Evolutionary conservation across 306 rosid species (phyloP).

Genomic region (Lagenaria siceraria): DNA sequence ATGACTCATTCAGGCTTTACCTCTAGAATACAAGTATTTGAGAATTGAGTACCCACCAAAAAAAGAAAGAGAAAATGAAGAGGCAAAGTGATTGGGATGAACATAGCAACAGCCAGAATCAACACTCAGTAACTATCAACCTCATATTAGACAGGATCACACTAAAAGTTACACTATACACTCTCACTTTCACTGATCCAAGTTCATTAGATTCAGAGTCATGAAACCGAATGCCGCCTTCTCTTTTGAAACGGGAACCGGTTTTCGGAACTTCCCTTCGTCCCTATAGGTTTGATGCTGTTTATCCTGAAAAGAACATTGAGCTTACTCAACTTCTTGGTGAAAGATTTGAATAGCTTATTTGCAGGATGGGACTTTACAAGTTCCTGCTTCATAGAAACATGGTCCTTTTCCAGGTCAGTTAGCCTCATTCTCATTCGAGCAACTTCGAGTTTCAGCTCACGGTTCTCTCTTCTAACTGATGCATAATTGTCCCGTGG

Average conservation of each 20-base stretch:
- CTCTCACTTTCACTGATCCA: slow-evolving; percentile 12
- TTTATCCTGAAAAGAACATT: slow-evolving; percentile 58
- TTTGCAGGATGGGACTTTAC: slow-evolving; percentile 71
- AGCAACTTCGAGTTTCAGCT: slow-evolving; percentile 91
- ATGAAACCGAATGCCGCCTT: slow-evolving; percentile 94
- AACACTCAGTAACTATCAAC: slow-evolving; percentile 20
- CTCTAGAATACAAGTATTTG: neutral
- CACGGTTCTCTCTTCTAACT: slow-evolving; percentile 89
- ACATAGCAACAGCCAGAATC: slow-evolving; percentile 15
- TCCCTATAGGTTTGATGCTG: slow-evolving; percentile 37
- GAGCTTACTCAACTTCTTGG: slow-evolving; percentile 65
- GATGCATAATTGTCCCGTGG: slow-evolving; percentile 97
- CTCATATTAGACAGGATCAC: slow-evolving; percentile 30
- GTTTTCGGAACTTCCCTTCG: slow-evolving; percentile 39
- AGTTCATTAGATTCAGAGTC: slow-evolving; percentile 17
- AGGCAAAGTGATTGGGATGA: slow-evolving; percentile 10
- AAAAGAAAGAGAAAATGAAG: neutral
- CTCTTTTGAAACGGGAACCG: slow-evolving; percentile 80
- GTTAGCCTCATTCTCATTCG: slow-evolving; percentile 98
- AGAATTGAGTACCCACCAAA: neutral
- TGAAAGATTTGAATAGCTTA: slow-evolving; percentile 59
- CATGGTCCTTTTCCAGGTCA: slow-evolving; percentile 88
- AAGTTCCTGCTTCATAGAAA: slow-evolving; percentile 90
- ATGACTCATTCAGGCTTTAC: no score
- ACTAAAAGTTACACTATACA: slow-evolving; percentile 27